Conservation (phyloP, 306 rosid species). For the Lathyrus sativus region DNA sequence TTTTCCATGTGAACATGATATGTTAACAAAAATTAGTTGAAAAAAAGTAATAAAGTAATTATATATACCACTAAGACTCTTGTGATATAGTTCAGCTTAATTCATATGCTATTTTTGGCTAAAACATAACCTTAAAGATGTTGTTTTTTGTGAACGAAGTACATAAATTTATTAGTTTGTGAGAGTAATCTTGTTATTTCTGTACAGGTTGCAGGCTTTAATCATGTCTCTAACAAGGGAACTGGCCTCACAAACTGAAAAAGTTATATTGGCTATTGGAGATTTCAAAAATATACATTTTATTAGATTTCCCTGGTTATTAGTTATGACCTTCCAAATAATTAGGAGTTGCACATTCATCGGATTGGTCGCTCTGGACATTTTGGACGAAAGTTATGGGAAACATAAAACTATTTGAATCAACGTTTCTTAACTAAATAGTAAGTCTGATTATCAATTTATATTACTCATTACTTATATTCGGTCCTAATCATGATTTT, state of each 20-base stretch:
- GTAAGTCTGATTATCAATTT: neutral
- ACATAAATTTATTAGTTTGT: neutral
- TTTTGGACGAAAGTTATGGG: slow-evolving; percentile 91
- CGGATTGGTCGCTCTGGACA: slow-evolving; percentile 99
- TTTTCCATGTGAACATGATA: no score
- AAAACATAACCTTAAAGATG: neutral
- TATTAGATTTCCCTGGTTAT: slow-evolving; percentile 86
- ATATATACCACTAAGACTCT: no score
- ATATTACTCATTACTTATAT: no score
- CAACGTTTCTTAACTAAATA: neutral
- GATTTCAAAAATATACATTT: slow-evolving; percentile 68
- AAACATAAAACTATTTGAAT: slow-evolving; percentile 9
- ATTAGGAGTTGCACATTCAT: slow-evolving; percentile 94
- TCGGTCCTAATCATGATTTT: slow-evolving; percentile 17
- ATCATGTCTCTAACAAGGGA: slow-evolving; percentile 95
- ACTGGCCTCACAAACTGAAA: slow-evolving; percentile 91
- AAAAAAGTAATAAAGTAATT: no score
- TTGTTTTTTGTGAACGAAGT: neutral
- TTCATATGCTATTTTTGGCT: neutral
- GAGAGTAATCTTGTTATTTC: neutral
- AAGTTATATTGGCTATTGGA: slow-evolving; percentile 87
- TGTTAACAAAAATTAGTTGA: no score
- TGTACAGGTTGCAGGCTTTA: slow-evolving; percentile 77
- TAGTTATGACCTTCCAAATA: slow-evolving; percentile 95
- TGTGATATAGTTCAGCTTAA: no score